Evolutionary conservation across 495 filamentous ascomycete species (phyloP).

Genomic region (Neurospora hispaniola): DNA sequence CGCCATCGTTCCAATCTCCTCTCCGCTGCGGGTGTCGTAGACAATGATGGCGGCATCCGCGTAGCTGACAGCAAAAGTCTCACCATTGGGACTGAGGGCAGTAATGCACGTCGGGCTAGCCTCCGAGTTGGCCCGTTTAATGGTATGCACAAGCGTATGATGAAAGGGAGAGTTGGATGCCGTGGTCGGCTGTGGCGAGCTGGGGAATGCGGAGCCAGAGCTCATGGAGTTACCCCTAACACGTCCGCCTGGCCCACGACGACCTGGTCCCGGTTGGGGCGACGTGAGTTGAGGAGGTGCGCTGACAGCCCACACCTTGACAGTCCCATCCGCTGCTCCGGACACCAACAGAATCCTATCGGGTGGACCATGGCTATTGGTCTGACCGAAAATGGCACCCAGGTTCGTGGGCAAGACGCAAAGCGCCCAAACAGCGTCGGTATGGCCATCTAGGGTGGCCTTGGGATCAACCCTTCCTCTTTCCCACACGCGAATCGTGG

Average conservation of each 20-base stretch:
- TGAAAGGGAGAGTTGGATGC: constrained; percentile 51
- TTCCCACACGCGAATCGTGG: constrained; percentile 91
- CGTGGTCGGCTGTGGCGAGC: constrained; percentile 77
- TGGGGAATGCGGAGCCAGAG: constrained; percentile 80
- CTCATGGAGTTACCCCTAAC: constrained; percentile 83
- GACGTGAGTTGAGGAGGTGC: constrained; percentile 77
- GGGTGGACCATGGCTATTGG: constrained; percentile 56
- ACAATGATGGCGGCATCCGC: constrained; percentile 81
- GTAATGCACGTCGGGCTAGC: constrained; percentile 87
- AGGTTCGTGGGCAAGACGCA: constrained; percentile 85
- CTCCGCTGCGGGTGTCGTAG: constrained; percentile 83
- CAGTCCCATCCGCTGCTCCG: constrained; percentile 80
- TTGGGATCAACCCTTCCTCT: constrained; percentile 88
- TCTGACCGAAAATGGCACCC: constrained; percentile 63
- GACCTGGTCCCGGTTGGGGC: constrained; percentile 47
- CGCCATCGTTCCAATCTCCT: constrained; percentile 85
- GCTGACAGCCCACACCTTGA: constrained; percentile 91
- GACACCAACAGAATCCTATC: constrained; percentile 87
- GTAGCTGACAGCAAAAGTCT: constrained; percentile 89
- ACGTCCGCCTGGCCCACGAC: constrained; percentile 68
- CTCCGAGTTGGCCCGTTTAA: constrained; percentile 53
- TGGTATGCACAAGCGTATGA: constrained; percentile 69
- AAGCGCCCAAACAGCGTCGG: constrained; percentile 89
- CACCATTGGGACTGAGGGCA: constrained; percentile 72
- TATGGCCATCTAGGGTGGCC: constrained; percentile 88